A percentile compares a stretch with the other conserved stretches of the same genome.
Conservation (phyloP, 306 rosid species). For the Luffa aegyptiaca region DNA sequence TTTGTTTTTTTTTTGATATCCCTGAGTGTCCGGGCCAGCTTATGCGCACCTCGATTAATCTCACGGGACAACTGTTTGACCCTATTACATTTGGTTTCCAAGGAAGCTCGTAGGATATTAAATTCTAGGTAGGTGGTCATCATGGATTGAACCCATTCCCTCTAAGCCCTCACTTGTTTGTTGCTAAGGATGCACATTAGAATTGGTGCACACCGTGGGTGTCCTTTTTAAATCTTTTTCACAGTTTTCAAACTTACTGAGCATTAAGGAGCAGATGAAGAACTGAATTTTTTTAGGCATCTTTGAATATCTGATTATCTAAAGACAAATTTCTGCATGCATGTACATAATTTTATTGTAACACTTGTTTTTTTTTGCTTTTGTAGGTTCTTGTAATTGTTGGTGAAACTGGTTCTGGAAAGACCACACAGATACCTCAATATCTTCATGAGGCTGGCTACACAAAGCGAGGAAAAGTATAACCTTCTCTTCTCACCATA, state of each 20-base stretch:
- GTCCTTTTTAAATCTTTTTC: background rate
- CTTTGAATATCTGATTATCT: background rate
- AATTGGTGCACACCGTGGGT: background rate
- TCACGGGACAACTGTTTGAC: no score
- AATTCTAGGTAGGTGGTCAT: no score
- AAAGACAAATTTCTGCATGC: background rate
- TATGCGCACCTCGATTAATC: no score
- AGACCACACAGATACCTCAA: slow-evolving; percentile 94
- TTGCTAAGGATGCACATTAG: background rate
- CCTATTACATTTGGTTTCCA: no score
- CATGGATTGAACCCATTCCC: no score
- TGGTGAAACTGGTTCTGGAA: slow-evolving; percentile 99
- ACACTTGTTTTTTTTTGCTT: background rate
- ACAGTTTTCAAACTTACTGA: background rate
- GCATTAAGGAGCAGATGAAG: background rate
- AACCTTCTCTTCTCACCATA: slow-evolving; percentile 1
- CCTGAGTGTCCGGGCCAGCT: no score
- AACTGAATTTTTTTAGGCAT: background rate
- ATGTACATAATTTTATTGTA: background rate
- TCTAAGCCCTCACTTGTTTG: background rate
- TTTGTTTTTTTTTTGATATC: no score
- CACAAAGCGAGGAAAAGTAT: slow-evolving; percentile 84
- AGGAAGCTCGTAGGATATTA: no score
- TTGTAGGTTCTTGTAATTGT: slow-evolving; percentile 86
- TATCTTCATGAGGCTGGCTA: slow-evolving; percentile 97